These are phyloP conservation scores for Colletotrichum endophyticum DNA, from an alignment of 2,329 filamentous ascomycete species.

Conservation along the genomic window DNA sequence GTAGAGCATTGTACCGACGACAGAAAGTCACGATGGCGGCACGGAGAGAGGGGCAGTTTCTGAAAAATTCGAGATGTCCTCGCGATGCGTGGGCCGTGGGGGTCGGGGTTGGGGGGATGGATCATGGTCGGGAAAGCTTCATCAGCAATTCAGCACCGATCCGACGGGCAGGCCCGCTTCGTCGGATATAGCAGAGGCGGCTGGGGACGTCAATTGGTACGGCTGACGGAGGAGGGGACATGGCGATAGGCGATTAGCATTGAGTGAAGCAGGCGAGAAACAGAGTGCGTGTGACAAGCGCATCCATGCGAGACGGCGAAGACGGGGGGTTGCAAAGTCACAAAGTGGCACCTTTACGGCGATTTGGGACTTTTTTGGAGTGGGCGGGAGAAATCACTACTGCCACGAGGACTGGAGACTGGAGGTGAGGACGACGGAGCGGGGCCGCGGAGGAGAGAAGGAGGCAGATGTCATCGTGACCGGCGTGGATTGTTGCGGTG, in stretches of 20 bases:
- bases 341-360: not conserved
- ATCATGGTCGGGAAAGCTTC: not conserved
- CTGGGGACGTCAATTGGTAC: not conserved
- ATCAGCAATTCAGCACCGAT: not conserved
- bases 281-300: not conserved
- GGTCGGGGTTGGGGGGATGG: not conserved
- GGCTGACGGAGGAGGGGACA: not conserved
- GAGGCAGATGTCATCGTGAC: not conserved
- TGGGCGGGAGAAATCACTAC: not conserved
- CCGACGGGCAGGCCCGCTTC: not conserved
- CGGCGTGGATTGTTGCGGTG: not conserved
- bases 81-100: not conserved
- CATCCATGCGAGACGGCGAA: not conserved
- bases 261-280: not conserved
- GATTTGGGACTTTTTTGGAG: not conserved
- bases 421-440: not conserved
- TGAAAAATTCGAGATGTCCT: not conserved
- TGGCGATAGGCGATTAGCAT: constrained; percentile 12
- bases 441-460: not conserved
- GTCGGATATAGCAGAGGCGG: constrained; percentile 11
- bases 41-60: not conserved
- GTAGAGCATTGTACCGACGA: not conserved
- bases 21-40: not conserved
- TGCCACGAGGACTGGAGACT: not conserved
- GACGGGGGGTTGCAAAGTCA: not conserved